Base-by-base conservation (phyloP, 2,329 filamentous ascomycete species). In the Aspergillus fructus region DNA sequence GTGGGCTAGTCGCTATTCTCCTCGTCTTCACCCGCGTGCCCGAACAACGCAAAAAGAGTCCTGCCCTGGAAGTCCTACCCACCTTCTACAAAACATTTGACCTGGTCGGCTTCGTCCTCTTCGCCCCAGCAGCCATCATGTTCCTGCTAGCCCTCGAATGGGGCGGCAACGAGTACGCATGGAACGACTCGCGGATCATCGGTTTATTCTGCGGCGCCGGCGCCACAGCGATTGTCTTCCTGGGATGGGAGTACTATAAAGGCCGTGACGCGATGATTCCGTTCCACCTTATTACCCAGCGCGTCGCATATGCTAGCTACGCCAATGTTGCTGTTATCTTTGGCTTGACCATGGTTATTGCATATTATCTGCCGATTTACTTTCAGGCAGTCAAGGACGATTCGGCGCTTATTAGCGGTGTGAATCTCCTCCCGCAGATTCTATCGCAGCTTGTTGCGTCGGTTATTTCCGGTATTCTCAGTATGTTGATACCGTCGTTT, bases 71-170 rank as follows among this genome's bases (percentile, higher is more conserved):
- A 15, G 55, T 52, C 50, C 40, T 58, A 24, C 59, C 23, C n/a
- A 46, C 59, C 3, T 56, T 64, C 41, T 19, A 62, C 3, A 43
- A 58, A 39, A 73, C 78, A 59, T 72, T 85, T 46, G 83, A 85
- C 63, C 67, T 82, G 9, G 45, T 76, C 9, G 83, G 83, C 27
- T 78, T 79, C 2, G 67, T 68, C n/a, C 70, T 83, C 57, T 77
- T 85, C 64, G 75, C 84, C 27, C 80, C 83, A 1, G 76, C 78
- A 39, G 76, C 85, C 46, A 68, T 85, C 59, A 81, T 78, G 62
- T 73, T 85, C 12, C 71, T 86, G 8, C 74, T 86, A 4, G 83
- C 82, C 7, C 72, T 86, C 39, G 79, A 85, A 63, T 85, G 81
- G 79, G 84, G 83, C 13, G 84, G 84, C 8, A 72, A 78, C 40